These are phyloP conservation scores for Jaltomata sinuosa DNA, from an alignment of 257 asterid genomes.

Conservation along the genomic window DNA sequence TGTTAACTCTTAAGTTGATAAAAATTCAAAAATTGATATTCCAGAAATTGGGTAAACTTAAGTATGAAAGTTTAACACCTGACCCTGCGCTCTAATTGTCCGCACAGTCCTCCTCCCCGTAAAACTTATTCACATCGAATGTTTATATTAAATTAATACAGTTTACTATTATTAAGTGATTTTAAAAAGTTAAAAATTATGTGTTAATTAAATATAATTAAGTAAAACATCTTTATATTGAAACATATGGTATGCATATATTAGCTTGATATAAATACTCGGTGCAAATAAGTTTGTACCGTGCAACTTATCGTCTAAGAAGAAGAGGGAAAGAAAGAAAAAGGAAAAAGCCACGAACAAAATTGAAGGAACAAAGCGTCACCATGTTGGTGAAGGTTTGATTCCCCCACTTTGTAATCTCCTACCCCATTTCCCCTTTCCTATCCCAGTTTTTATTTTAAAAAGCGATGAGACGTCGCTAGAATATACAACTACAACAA, in stretches of 20 bases:
- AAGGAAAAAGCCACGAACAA: neutral
- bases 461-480: too few relatives aligned
- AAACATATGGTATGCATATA: neutral
- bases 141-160: neutral
- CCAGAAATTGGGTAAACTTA: neutral
- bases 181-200: neutral
- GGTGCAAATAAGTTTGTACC: accelerated
- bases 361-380: neutral
- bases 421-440: neutral
- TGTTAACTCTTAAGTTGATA: neutral
- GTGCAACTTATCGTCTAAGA: neutral
- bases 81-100: neutral
- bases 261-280: neutral
- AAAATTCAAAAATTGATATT: neutral
- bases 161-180: neutral
- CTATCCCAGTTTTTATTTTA: too few relatives aligned
- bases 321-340: neutral
- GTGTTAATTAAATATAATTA: neutral
- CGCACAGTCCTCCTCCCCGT: too few relatives aligned
- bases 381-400: neutral
- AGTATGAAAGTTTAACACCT: neutral
- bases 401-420: neutral
- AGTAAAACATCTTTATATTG: neutral
- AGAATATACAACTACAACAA: too few relatives aligned
- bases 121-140: too few relatives aligned